Evolutionary conservation across 441 rosid genomes (phyloP), one percentile per base, ranked within the genome.

Genomic region (Hura crepitans): DNA sequence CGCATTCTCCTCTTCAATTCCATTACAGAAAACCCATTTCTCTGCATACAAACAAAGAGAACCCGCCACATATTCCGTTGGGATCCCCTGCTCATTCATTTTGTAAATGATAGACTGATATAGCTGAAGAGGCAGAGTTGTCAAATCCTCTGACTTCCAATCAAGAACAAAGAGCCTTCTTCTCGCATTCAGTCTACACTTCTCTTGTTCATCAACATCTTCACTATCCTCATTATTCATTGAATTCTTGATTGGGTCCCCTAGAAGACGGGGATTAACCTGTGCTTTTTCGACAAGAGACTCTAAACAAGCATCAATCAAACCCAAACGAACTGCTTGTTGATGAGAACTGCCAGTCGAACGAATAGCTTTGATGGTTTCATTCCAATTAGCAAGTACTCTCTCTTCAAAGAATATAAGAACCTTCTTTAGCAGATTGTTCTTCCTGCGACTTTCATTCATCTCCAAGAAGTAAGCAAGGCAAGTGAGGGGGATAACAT

Each of bases 311-410:
- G 89, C 81, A 46, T 85, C 81, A 0, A 85, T 62, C 76, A 93
- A 66, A 55, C 95, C 87, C 51, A 84, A 49, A 47, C 66, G 69
- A 53, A 37, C 58, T 7, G 86, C 82, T 45, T 72, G 84, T 62
- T 78, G 70, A 57, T 84, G 72, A 70, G 62, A 42, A 64, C 67
- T 79, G 1, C 81, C 83, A 0, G 73, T 75, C 3, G 78, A 72
- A 30, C 81, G 68, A 46, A 88, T 75, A 53, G 86, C 93, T 77
- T 81, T 91, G 57, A 93, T 74, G 17, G 85, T 87, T 66, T 89
- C 88, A 12, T 82, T 81, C 97, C 98, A 91, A 82, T 82, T 85
- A 5, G 79, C 78, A 65, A 93, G 86, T 66, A 89, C 85, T 71
- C 57, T 76, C 35, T 78, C 81, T 31, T 80, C 74, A 23, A 88